Evolutionary conservation across 225 moss, liverwort and hornwort genomes (phyloP).

Genomic region (Bryoerythrophyllum caledonicum): DNA sequence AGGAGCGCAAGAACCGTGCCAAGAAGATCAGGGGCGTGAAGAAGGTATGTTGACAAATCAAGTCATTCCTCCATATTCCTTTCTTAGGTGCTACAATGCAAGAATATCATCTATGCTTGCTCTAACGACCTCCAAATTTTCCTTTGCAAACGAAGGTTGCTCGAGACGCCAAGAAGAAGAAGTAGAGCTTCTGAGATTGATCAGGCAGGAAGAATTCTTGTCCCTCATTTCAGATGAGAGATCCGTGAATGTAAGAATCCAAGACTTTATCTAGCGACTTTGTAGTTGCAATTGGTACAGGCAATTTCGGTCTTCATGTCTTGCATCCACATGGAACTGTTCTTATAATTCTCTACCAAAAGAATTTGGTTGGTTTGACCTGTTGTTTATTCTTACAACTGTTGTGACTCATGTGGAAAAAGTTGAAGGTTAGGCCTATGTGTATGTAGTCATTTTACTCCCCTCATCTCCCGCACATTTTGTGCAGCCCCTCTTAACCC

Average conservation of each 20-base stretch:
- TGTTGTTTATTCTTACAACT: background rate
- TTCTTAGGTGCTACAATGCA: background rate
- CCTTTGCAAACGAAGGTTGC: constrained; percentile 37
- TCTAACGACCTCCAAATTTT: background rate
- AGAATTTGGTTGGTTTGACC: background rate
- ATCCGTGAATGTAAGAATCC: background rate
- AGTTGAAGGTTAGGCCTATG: background rate
- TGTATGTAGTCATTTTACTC: background rate
- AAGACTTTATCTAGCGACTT: background rate
- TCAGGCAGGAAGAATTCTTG: background rate
- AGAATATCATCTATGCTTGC: background rate
- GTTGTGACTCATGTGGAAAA: background rate
- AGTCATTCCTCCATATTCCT: background rate
- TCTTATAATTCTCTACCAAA: background rate
- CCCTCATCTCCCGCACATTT: background rate
- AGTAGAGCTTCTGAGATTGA: constrained; percentile 12
- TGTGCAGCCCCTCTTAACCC: background rate
- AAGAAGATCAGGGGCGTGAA: constrained; percentile 92
- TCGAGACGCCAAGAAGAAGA: constrained; percentile 51
- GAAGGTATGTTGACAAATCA: constrained; percentile 49
- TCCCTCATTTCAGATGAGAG: background rate
- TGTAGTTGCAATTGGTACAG: background rate
- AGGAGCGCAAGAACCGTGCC: constrained; percentile 93
- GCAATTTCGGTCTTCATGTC: background rate
- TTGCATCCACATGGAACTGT: background rate